Conservation (phyloP, 257 asterid genomes). For the Asclepias syriaca region DNA sequence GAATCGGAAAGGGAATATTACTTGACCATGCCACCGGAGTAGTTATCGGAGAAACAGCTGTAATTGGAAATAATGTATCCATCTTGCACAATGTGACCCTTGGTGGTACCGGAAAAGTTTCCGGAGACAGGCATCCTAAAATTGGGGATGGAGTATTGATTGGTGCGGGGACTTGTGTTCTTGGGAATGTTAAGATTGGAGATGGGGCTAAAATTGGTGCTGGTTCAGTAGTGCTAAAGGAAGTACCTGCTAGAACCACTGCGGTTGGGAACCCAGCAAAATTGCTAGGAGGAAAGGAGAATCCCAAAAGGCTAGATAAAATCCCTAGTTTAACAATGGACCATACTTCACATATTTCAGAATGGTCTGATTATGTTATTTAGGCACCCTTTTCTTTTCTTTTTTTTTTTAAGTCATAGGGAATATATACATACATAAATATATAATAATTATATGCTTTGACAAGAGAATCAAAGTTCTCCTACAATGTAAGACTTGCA, state of each 20-base stretch:
- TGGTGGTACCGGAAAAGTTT: conserved; percentile 82
- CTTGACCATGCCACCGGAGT: conserved; percentile 95
- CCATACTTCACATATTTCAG: conserved; percentile 62
- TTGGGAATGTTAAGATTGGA: conserved; percentile 72
- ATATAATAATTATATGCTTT: background rate
- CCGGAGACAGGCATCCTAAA: conserved; percentile 84
- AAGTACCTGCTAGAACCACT: conserved; percentile 76
- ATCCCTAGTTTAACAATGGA: conserved; percentile 85
- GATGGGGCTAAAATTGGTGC: conserved; percentile 96
- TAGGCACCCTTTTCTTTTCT: conserved; percentile 8
- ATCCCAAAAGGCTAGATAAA: conserved; percentile 57
- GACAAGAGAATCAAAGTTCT: conserved; percentile 22
- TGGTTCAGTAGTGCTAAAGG: conserved; percentile 77
- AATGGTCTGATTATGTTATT: conserved; percentile 84
- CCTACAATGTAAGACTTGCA: background rate
- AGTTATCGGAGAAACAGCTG: conserved; percentile 81
- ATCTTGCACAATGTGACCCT: conserved; percentile 84
- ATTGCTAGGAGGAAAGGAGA: conserved; percentile 75
- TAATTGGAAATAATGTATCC: conserved; percentile 81
- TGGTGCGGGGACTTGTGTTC: conserved; percentile 88
- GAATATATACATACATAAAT: too few relatives aligned
- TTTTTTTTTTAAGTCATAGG: too few relatives aligned
- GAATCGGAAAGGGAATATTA: conserved; percentile 69
- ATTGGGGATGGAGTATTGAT: conserved; percentile 84
- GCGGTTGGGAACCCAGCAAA: conserved; percentile 91